Conservation (phyloP, 768 basidiomycete genomes). For the Asterophora lycoperdoides region DNA sequence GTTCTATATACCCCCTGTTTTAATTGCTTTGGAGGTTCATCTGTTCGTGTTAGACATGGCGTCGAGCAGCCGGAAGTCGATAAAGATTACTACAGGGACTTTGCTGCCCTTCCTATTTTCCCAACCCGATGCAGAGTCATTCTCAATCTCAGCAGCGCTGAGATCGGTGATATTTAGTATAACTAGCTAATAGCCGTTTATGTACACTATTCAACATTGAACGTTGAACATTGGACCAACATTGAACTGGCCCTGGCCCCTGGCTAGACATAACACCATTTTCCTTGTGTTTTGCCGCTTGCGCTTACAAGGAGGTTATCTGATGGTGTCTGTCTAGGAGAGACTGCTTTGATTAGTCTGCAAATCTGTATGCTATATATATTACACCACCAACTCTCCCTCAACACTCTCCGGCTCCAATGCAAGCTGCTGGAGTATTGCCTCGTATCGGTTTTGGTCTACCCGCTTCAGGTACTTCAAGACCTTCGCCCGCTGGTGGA, state of each 20-base stretch:
- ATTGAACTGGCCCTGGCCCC: neutral
- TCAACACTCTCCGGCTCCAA: slow-evolving; percentile 79
- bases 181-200: too few species aligned
- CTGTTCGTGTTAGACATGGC: slow-evolving; percentile 17
- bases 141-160: neutral
- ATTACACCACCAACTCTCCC: slow-evolving; percentile 77
- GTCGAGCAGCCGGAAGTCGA: slow-evolving; percentile 17
- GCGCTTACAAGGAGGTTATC: too few species aligned
- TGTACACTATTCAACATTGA: too few species aligned
- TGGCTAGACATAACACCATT: neutral
- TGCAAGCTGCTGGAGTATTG: slow-evolving; percentile 65
- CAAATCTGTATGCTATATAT: slow-evolving; percentile 5
- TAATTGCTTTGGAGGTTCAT: neutral
- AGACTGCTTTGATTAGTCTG: neutral
- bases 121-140: slow-evolving; percentile 1
- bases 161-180: too few species aligned
- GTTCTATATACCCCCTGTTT: neutral
- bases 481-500: slow-evolving; percentile 80
- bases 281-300: too few species aligned
- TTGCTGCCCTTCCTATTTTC: slow-evolving; percentile 13
- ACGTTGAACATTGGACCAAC: neutral
- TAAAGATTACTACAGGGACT: slow-evolving; percentile 27
- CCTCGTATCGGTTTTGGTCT: slow-evolving; percentile 69
- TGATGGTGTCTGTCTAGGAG: neutral
- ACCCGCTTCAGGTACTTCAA: slow-evolving; percentile 71